Evolutionary conservation across 2,329 filamentous ascomycete genomes (phyloP).

Genomic region (Fusarium miscanthi): DNA sequence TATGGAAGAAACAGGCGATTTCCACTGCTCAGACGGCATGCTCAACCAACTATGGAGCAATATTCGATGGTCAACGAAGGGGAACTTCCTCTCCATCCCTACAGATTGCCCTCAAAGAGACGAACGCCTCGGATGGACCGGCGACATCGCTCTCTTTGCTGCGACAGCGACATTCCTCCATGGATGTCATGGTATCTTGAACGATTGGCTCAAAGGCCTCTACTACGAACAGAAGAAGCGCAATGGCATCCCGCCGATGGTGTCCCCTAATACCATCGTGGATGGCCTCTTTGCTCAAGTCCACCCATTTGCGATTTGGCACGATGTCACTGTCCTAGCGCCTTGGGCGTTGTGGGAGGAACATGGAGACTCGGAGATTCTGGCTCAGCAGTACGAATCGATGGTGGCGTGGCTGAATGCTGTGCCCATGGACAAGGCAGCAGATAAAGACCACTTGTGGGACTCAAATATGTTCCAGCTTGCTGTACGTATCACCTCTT

Average conservation of each 20-base stretch:
- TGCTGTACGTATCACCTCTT: not conserved
- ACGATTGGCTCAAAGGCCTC: conserved; percentile 24
- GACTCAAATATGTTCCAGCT: not conserved
- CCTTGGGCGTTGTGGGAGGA: not conserved
- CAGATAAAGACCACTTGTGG: not conserved
- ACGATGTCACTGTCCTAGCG: not conserved
- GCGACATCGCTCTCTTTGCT: conserved; percentile 59
- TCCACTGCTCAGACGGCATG: conserved; percentile 61
- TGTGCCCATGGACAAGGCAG: not conserved
- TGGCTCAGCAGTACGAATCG: not conserved
- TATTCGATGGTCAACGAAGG: conserved; percentile 64
- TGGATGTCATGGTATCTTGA: conserved; percentile 59
- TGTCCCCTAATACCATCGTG: not conserved
- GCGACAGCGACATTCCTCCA: conserved; percentile 65
- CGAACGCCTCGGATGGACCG: conserved; percentile 65
- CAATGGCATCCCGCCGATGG: not conserved
- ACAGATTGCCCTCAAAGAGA: conserved; percentile 62
- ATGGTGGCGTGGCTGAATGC: not conserved
- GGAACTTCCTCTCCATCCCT: conserved; percentile 67
- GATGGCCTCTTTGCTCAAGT: not conserved
- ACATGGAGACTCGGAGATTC: fast-evolving
- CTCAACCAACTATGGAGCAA: conserved; percentile 67
- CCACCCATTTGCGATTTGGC: not conserved
- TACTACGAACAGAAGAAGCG: not conserved
- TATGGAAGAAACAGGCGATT: conserved; percentile 61